Percentiles rank a stretch among this genome's conserved stretches.
Conservation (phyloP, 495 filamentous ascomycete species). For the Penicillium herquei region DNA sequence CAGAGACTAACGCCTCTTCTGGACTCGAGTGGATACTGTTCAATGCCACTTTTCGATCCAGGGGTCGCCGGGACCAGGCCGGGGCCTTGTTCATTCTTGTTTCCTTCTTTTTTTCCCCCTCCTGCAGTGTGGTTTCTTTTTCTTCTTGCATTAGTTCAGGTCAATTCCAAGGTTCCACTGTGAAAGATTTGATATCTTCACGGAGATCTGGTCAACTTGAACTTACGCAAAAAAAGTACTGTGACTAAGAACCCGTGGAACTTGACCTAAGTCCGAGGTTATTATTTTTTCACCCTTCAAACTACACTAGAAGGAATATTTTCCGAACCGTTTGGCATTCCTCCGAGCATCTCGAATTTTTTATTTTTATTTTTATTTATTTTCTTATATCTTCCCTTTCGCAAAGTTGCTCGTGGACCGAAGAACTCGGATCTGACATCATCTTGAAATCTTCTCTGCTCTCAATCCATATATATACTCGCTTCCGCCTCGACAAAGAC, state of each 20-base stretch:
- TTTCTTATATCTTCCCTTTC: not conserved
- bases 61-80: constrained; percentile 25
- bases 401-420: not conserved
- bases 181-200: not conserved
- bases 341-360: constrained; percentile 5
- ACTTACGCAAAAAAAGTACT: too few relatives aligned
- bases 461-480: not conserved
- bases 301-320: constrained; percentile 15
- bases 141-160: not conserved
- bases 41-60: constrained; percentile 27
- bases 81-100: constrained; percentile 11
- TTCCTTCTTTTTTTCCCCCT: constrained; percentile 5
- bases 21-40: constrained; percentile 25
- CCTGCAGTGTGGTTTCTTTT: not conserved
- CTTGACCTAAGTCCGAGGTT: too few relatives aligned
- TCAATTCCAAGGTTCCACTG: not conserved
- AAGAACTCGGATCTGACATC: not conserved
- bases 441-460: not conserved
- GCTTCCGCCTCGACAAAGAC: not conserved
- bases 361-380: constrained; percentile 5
- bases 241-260: too few relatives aligned
- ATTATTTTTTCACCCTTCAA: not conserved
- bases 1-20: constrained; percentile 16
- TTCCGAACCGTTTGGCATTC: constrained; percentile 13
- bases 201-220: not conserved